These are phyloP conservation scores for Linum tenue DNA, from an alignment of 345 rosid genomes.

Conservation along the genomic window DNA sequence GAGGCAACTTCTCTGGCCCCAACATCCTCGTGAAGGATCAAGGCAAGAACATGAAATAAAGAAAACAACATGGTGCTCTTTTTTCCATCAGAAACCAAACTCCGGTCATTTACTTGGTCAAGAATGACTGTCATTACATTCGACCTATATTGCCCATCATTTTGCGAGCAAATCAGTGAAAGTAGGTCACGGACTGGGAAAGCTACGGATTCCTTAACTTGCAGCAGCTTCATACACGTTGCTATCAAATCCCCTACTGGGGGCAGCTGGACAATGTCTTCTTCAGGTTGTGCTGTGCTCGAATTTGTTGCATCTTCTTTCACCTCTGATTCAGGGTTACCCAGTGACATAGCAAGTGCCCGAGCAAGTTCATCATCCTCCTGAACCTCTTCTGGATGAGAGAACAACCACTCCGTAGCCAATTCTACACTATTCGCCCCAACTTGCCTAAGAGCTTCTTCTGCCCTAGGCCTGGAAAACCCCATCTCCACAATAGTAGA, in stretches of 20 bases:
- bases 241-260: conserved; percentile 79
- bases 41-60: conserved; percentile 83
- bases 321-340: conserved; percentile 74
- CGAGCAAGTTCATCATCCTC: conserved; percentile 99
- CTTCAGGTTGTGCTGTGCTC: conserved; percentile 42
- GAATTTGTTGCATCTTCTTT: conserved; percentile 52
- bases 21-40: conserved; percentile 79
- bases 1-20: conserved; percentile 77
- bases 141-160: conserved; percentile 76
- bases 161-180: conserved; percentile 72
- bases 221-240: conserved; percentile 77
- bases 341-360: conserved; percentile 93
- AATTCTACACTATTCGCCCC: conserved; percentile 88
- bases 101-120: conserved; percentile 51
- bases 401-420: conserved; percentile 97
- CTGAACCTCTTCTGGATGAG: conserved; percentile 82
- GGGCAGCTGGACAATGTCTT: conserved; percentile 76
- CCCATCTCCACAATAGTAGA: conserved; percentile 96
- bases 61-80: conserved; percentile 47
- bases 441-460: conserved; percentile 91
- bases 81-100: conserved; percentile 42
- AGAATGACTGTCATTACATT: conserved; percentile 66
- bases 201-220: conserved; percentile 79
- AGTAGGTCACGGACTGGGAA: conserved; percentile 89
- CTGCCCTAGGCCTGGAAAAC: conserved; percentile 85